phyloP scores from a whole-genome alignment of 2,329 filamentous ascomycete species.

The Ploettnerulaceae sp. region DNA sequence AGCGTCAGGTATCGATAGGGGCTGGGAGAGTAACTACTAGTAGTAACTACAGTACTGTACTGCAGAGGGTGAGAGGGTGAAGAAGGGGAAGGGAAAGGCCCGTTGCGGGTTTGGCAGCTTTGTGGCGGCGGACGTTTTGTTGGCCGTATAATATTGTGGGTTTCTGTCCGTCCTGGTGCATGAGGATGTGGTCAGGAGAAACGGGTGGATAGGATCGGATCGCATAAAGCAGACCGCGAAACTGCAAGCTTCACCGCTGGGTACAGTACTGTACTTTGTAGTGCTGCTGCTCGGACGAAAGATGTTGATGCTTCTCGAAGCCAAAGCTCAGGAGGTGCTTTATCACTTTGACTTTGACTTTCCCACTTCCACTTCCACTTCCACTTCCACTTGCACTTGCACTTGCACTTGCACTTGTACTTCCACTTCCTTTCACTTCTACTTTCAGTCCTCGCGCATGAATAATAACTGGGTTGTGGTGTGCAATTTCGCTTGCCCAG shows the following conservation, averaged over 20 bases:
- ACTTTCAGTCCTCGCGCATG: slow-evolving; percentile 21
- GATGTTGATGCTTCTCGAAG: slow-evolving; percentile 12
- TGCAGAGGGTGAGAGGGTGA: background rate
- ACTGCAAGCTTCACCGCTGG: slow-evolving; percentile 23
- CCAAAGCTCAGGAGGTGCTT: background rate
- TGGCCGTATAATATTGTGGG: too few species aligned
- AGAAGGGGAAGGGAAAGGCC: background rate
- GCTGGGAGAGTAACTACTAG: too few species aligned
- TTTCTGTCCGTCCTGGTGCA: too few species aligned
- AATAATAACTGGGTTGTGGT: slow-evolving; percentile 20
- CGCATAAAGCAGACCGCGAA: slow-evolving; percentile 20
- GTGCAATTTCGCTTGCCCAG: slow-evolving; percentile 25
- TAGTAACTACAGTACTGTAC: too few species aligned
- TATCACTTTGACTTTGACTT: too few species aligned
- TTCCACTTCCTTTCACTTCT: too few species aligned
- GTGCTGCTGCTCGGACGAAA: slow-evolving; percentile 9
- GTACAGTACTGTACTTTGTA: too few species aligned
- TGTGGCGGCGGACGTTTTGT: slow-evolving; percentile 7
- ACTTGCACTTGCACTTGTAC: too few species aligned
- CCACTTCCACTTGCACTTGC: too few species aligned
- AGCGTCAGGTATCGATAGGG: slow-evolving; percentile 20
- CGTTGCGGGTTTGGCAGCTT: slow-evolving; percentile 9
- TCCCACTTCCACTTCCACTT: too few species aligned
- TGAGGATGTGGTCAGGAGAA: slow-evolving; percentile 18
- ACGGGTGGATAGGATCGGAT: slow-evolving; percentile 20